These are phyloP conservation scores for Coemansia sp. DNA, from an alignment of 192 early-diverging fungal species.

Conservation along the genomic window DNA sequence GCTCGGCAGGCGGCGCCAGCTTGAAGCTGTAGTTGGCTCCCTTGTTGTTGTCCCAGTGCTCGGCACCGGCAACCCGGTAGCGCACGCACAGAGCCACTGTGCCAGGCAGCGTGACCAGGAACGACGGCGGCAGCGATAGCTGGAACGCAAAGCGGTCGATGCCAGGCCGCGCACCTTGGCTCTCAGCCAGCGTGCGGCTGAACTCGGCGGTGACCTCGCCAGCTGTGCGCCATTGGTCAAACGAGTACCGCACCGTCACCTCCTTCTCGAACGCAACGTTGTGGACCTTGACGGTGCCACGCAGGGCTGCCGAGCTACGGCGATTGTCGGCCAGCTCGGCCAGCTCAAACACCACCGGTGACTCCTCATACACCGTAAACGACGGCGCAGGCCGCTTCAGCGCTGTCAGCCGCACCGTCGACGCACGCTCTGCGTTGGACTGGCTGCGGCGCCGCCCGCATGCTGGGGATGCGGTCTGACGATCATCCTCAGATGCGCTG, in stretches of 20 bases:
- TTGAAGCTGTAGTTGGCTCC: slow-evolving; percentile 80
- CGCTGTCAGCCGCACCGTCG: slow-evolving; percentile 30
- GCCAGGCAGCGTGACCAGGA: slow-evolving; percentile 34
- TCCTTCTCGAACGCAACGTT: slow-evolving; percentile 86
- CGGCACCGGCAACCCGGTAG: slow-evolving; percentile 68
- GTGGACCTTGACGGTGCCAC: slow-evolving; percentile 72
- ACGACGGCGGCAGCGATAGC: slow-evolving; percentile 57
- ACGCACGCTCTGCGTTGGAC: slow-evolving; percentile 12
- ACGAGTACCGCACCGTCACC: slow-evolving; percentile 78
- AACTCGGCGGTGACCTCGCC: slow-evolving; percentile 68
- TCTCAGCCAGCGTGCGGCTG: slow-evolving; percentile 56
- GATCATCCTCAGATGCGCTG: slow-evolving; percentile 27
- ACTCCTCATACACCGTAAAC: slow-evolving; percentile 48
- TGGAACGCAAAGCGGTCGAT: slow-evolving; percentile 74
- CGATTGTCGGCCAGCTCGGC: slow-evolving; percentile 57
- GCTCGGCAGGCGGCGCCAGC: slow-evolving; percentile 30
- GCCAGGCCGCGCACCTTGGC: slow-evolving; percentile 43
- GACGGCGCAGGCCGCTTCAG: slow-evolving; percentile 46
- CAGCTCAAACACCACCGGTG: slow-evolving; percentile 61
- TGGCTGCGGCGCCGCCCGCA: background rate
- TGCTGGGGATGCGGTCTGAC: background rate
- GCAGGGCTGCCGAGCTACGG: slow-evolving; percentile 43
- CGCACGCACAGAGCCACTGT: slow-evolving; percentile 64
- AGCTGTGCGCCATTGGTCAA: slow-evolving; percentile 76
- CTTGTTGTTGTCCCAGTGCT: slow-evolving; percentile 95